Evolutionary conservation across 306 rosid genomes (phyloP), one percentile per base, ranked within the genome.

Genomic region (Sechiopsis laciniata): DNA sequence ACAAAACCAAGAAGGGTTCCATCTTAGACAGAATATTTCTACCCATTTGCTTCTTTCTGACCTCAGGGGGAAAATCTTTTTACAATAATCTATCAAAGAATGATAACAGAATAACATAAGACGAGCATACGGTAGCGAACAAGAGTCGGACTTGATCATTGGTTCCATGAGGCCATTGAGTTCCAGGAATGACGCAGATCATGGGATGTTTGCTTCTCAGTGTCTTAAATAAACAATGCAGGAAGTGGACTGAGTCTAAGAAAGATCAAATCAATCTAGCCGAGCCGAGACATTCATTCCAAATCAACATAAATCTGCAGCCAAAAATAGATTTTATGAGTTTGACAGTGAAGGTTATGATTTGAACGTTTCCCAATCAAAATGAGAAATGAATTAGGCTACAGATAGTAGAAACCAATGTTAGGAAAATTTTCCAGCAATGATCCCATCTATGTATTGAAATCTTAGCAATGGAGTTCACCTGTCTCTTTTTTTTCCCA

Each of bases 281-380:
- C 10, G 15, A 26, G 76, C 13, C 2, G 14, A 72, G 76, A 4
- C 5, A 20, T 72, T 73, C 66, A 73, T 55, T 87, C 88, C 84
- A 86, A 35, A 84, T 84, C 88, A 77, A 90, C 97, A 72, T 83
- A 88, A 84, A 93, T 93, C 98, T 93, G 96, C 87, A 82, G 71
- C 55, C 66, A 40, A 73, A 73, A 56, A 17, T 32, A 8, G 66
- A 73, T 13, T 55, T 73, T 40, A 35, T 67, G 74, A 61, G 60
- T 81, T 55, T 13, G 70, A 72, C 74, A 50, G 60, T 20, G 45
- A 8, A 60, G n/a, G 71, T 48, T 42, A 42, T 42, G 48, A 42
- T 42, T 42, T 42, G 48, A 42, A 42, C 48, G 48, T 42, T 42
- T 8, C 48, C 8, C 11, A 42, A 42, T 6, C 10, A 42, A 42